A percentile compares a stretch with the other conserved stretches of the same genome.
phyloP scores from a whole-genome alignment of 202 grass and related monocot species.

The Brachypodium distachyon region DNA sequence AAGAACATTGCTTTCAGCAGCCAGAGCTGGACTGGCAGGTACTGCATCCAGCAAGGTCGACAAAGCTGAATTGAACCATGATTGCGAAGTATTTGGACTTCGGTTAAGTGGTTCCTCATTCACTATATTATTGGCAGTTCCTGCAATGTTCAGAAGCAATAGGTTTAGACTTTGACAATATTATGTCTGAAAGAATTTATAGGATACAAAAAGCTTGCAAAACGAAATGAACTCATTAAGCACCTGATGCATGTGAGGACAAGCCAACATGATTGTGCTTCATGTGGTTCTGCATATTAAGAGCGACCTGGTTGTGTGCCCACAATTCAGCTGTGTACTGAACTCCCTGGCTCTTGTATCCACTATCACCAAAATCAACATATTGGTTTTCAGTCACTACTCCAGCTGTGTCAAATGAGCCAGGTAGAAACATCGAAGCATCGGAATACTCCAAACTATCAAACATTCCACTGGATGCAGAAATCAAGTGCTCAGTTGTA shows the following conservation, averaged over 20 bases:
- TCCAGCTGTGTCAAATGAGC: conserved; percentile 25
- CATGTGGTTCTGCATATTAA: conserved; percentile 14
- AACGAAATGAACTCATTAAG: background rate
- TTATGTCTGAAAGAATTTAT: background rate
- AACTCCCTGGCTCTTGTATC: conserved; percentile 25
- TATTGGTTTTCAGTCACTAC: conserved; percentile 30
- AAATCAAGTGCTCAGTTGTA: conserved; percentile 12
- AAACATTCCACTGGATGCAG: conserved; percentile 21
- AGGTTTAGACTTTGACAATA: conserved; percentile 1
- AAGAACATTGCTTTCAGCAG: conserved; percentile 60
- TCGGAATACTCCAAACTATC: conserved; percentile 51
- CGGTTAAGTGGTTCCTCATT: conserved; percentile 6
- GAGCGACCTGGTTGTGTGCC: conserved; percentile 36
- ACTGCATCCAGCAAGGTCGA: conserved; percentile 63
- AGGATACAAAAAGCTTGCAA: background rate
- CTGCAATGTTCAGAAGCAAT: conserved; percentile 34
- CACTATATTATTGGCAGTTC: conserved; percentile 16
- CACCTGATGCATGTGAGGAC: conserved; percentile 48
- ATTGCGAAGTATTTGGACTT: conserved; percentile 24
- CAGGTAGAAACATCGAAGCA: conserved; percentile 40
- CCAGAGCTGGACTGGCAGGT: conserved; percentile 68
- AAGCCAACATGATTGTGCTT: conserved; percentile 36
- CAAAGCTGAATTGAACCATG: conserved; percentile 57
- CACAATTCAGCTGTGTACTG: conserved; percentile 34
- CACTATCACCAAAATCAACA: conserved; percentile 32